Percentiles rank a stretch among this genome's conserved stretches.
phyloP scores from a whole-genome alignment of 192 early-diverging fungal species.

The Chytriomyces confervae region DNA sequence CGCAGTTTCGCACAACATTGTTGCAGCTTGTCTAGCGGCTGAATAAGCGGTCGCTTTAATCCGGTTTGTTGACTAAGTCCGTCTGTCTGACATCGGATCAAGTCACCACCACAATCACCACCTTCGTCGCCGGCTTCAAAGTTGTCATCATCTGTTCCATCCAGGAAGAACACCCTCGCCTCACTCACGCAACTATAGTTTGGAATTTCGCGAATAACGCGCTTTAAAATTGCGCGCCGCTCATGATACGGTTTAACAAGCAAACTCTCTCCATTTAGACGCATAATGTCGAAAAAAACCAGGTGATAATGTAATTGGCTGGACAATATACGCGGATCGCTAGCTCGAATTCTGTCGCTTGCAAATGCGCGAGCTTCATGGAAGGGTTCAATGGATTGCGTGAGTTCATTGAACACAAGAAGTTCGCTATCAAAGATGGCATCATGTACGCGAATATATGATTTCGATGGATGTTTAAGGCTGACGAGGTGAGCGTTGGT shows the following conservation, averaged over 20 bases:
- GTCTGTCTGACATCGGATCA: no score
- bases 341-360: slow-evolving; percentile 2
- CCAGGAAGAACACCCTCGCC: slow-evolving; percentile 1
- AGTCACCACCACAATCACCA: no score
- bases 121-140: neutral
- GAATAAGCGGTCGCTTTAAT: no score
- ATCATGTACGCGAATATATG: slow-evolving; percentile 2
- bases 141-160: neutral
- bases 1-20: slow-evolving; percentile 12
- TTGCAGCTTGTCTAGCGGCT: neutral
- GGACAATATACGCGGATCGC: neutral
- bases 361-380: slow-evolving; percentile 28
- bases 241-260: slow-evolving; percentile 2
- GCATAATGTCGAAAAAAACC: slow-evolving; percentile 29
- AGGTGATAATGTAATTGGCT: slow-evolving; percentile 14
- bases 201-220: slow-evolving; percentile 20
- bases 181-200: slow-evolving; percentile 17
- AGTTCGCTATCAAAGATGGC: slow-evolving; percentile 27
- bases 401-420: slow-evolving; percentile 21
- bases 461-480: neutral
- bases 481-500: neutral
- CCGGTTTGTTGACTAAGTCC: no score
- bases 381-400: slow-evolving; percentile 17
- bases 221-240: slow-evolving; percentile 13
- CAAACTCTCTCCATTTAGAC: slow-evolving; percentile 11